phyloP scores from a whole-genome alignment of 2,329 filamentous ascomycete genomes.

The Xylariomycetidae sp. region DNA sequence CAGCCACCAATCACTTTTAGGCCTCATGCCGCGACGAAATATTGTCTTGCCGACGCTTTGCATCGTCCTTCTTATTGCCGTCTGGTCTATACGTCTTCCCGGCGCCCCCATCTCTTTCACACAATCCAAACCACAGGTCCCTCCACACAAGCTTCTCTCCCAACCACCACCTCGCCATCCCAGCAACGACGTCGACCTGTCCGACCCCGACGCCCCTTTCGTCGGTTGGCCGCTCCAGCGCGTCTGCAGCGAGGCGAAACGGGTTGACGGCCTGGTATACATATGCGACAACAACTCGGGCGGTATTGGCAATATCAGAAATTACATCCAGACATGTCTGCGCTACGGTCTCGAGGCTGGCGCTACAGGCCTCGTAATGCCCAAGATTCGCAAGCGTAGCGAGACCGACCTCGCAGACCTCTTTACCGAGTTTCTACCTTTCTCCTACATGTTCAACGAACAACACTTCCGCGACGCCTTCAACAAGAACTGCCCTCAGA shows the following conservation, averaged over 20 bases:
- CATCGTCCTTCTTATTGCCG: constrained; percentile 23
- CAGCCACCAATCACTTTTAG: constrained; percentile 20
- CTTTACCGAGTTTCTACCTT: constrained; percentile 33
- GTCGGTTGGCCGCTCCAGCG: constrained; percentile 40
- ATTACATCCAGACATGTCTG: constrained; percentile 46
- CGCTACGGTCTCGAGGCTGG: constrained; percentile 45
- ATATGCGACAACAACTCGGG: constrained; percentile 48
- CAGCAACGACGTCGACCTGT: constrained; percentile 29
- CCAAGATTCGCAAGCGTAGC: constrained; percentile 39
- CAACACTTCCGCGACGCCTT: constrained; percentile 37
- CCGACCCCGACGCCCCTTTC: constrained; percentile 36
- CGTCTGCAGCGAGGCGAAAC: constrained; percentile 37
- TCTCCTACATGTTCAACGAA: constrained; percentile 45
- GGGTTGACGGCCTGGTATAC: constrained; percentile 38
- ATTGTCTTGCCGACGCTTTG: constrained; percentile 22
- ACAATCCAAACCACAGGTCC: constrained; percentile 18
- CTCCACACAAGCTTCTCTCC: neutral
- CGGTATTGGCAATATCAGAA: constrained; percentile 46
- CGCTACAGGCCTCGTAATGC: constrained; percentile 40
- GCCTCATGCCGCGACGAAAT: constrained; percentile 28
- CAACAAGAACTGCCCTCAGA: constrained; percentile 34
- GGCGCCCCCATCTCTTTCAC: constrained; percentile 9
- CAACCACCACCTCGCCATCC: constrained; percentile 1
- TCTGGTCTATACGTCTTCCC: constrained; percentile 24
- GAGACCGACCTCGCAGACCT: constrained; percentile 36